A percentile compares a stretch with the other conserved stretches of the same genome.
Conservation (phyloP, 2,329 filamentous ascomycete species). For the Nemania sp. region DNA sequence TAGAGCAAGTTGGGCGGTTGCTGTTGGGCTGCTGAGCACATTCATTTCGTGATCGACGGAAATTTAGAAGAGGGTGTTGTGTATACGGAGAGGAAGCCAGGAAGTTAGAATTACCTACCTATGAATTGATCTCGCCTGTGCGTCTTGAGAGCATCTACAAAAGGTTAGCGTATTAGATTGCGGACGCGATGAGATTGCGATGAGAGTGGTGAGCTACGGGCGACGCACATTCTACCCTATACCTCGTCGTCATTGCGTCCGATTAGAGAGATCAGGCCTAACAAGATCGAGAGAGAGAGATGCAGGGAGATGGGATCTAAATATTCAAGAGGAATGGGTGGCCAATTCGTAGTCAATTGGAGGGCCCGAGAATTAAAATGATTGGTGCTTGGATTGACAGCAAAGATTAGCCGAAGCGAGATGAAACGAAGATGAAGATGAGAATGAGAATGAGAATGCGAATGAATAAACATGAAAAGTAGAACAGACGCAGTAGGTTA, state of each 20-base stretch:
- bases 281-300: neutral
- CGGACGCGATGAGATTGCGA: neutral
- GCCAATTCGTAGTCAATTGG: neutral
- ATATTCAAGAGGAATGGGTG: neutral
- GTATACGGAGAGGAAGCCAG: neutral
- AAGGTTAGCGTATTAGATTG: constrained; percentile 36
- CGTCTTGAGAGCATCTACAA: constrained; percentile 75
- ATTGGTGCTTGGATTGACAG: neutral
- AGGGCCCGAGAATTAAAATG: neutral
- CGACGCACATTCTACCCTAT: constrained; percentile 78
- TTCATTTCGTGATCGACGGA: neutral
- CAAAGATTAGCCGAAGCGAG: neutral
- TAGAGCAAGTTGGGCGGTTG: neutral
- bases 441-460: neutral
- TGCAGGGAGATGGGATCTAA: neutral
- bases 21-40: constrained; percentile 10
- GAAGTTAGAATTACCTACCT: constrained; percentile 68
- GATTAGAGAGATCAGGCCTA: constrained; percentile 9
- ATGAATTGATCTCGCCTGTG: constrained; percentile 93
- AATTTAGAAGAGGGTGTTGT: neutral
- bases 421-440: neutral
- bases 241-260: constrained; percentile 55
- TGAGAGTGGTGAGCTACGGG: constrained; percentile 21
- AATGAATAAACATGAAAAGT: neutral
- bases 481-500: neutral